These are phyloP conservation scores for Pleurozium schreberi DNA, from an alignment of 225 moss, liverwort and hornwort species.

Conservation along the genomic window DNA sequence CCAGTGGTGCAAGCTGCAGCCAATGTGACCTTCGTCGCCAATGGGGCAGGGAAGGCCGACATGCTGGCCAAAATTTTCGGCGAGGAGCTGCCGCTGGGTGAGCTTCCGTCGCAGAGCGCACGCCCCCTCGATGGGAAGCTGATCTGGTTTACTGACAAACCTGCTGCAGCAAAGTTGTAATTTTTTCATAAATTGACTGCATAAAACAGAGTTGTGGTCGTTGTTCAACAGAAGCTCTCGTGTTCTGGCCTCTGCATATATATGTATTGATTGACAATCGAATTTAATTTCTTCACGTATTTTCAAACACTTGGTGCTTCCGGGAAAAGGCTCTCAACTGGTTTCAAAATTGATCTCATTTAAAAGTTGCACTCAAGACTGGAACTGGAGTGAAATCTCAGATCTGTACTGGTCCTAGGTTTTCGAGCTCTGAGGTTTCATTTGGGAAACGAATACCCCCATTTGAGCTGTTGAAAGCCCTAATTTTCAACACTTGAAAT, in stretches of 20 bases:
- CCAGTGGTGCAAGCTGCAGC: constrained; percentile 87
- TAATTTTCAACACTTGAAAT: background rate
- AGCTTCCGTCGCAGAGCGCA: constrained; percentile 84
- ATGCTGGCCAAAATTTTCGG: constrained; percentile 72
- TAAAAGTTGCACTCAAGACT: background rate
- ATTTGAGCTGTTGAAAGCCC: background rate
- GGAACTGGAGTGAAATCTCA: background rate
- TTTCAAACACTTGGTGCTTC: too few species aligned
- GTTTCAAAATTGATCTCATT: background rate
- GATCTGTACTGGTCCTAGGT: background rate
- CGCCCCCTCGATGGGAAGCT: constrained; percentile 63
- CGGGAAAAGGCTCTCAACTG: too few species aligned
- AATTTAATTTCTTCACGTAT: too few species aligned
- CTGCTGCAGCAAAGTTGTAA: constrained; percentile 53
- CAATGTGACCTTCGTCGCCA: constrained; percentile 74
- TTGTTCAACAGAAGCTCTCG: background rate
- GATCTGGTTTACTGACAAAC: constrained; percentile 82
- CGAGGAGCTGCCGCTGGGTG: constrained; percentile 63
- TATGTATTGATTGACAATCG: background rate
- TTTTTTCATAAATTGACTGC: background rate
- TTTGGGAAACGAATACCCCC: background rate
- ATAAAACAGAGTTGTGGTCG: background rate
- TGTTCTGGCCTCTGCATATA: background rate
- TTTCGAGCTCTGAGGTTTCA: background rate
- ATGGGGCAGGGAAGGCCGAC: constrained; percentile 79